Evolutionary conservation across 768 basidiomycete genomes (phyloP).

Genomic region (Leccinum fibrillosum): DNA sequence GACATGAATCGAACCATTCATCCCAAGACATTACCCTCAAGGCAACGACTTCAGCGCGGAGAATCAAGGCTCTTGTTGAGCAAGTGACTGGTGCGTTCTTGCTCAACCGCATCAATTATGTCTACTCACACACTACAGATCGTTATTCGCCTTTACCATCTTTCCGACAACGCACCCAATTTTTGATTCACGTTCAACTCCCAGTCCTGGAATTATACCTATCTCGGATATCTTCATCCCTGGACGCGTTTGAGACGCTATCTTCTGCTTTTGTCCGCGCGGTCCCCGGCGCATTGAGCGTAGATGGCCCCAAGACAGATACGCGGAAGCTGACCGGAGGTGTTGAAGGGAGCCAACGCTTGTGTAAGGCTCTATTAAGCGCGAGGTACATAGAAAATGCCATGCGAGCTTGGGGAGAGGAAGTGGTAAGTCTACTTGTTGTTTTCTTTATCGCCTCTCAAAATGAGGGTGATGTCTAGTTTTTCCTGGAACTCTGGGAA

Average conservation of each 20-base stretch:
- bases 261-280: slow-evolving; percentile 85
- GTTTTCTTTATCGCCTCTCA: background rate
- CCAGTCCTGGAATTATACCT: slow-evolving; percentile 80
- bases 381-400: slow-evolving; percentile 67
- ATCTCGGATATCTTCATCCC: slow-evolving; percentile 71
- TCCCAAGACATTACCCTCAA: slow-evolving; percentile 41
- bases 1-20: slow-evolving; percentile 33
- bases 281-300: slow-evolving; percentile 86
- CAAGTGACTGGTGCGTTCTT: slow-evolving; percentile 76
- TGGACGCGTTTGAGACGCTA: slow-evolving; percentile 92
- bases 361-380: slow-evolving; percentile 85
- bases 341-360: slow-evolving; percentile 73
- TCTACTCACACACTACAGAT: slow-evolving; percentile 43
- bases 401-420: slow-evolving; percentile 86
- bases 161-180: slow-evolving; percentile 72
- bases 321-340: slow-evolving; percentile 73
- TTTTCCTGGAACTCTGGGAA: slow-evolving; percentile 87
- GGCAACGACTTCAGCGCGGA: slow-evolving; percentile 80
- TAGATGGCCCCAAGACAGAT: slow-evolving; percentile 43
- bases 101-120: background rate
- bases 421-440: slow-evolving; percentile 56
- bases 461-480: slow-evolving; percentile 43
- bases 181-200: slow-evolving; percentile 81
- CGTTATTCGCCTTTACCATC: slow-evolving; percentile 88
- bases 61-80: slow-evolving; percentile 81